phyloP scores from a whole-genome alignment of 805 yeast genomes.

The Candida tammaniensis region DNA sequence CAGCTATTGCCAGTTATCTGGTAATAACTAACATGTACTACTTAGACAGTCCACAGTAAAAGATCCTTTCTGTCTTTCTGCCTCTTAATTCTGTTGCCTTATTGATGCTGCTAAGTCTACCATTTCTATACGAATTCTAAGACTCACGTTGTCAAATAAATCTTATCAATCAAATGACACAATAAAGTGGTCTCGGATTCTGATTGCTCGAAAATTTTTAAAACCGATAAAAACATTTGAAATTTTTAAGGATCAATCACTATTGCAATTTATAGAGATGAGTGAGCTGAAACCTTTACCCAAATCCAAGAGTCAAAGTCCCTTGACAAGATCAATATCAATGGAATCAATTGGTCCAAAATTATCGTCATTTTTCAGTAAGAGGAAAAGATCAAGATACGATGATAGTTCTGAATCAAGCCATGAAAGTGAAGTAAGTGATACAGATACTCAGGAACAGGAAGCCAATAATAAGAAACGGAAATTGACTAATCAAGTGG shows the following conservation, averaged over 20 bases:
- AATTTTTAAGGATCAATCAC: too few species aligned
- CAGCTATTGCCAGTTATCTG: neutral
- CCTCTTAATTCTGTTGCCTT: too few species aligned
- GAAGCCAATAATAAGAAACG: slow-evolving; percentile 17
- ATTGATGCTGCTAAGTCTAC: too few species aligned
- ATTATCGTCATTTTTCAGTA: slow-evolving; percentile 28
- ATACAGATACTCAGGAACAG: slow-evolving; percentile 11
- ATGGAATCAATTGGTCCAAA: slow-evolving; percentile 41
- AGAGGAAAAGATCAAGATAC: slow-evolving; percentile 21
- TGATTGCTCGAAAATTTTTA: slow-evolving; percentile 5
- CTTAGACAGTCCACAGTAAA: too few species aligned
- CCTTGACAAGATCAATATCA: slow-evolving; percentile 34
- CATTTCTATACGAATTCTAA: too few species aligned
- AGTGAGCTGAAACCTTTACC: neutral
- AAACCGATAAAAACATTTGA: too few species aligned
- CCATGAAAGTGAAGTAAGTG: slow-evolving; percentile 15
- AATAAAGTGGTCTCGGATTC: too few species aligned
- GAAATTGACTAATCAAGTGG: slow-evolving; percentile 22
- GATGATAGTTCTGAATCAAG: slow-evolving; percentile 14
- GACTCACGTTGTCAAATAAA: too few species aligned
- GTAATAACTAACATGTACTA: neutral
- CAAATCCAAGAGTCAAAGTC: slow-evolving; percentile 6
- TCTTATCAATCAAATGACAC: too few species aligned
- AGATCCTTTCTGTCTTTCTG: too few species aligned
- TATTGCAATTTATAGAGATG: neutral